These are phyloP conservation scores for Tetradesmus lagerheimii DNA, from an alignment of 139 green algal genomes.

Conservation along the genomic window DNA sequence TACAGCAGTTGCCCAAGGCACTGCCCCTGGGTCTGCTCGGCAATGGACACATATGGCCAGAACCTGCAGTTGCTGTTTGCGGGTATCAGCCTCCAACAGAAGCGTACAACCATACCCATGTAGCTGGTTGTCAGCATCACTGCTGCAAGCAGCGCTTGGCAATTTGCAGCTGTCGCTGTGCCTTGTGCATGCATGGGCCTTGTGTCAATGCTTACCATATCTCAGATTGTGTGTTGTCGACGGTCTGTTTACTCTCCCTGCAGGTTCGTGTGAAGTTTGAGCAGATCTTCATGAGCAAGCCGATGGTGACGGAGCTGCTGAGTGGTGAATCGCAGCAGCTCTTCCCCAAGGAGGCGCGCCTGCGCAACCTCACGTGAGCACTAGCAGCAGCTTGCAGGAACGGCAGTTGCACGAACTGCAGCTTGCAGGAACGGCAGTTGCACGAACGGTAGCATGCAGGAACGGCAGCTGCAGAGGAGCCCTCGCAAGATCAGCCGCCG, in stretches of 20 bases:
- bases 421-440: neutral
- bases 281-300: constrained; percentile 97
- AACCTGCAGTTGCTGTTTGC: neutral
- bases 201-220: too few species aligned
- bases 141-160: neutral
- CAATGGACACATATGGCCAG: too few species aligned
- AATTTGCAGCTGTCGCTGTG: neutral
- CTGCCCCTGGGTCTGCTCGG: too few species aligned
- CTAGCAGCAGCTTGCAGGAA: neutral
- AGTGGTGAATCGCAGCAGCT: constrained; percentile 91
- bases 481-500: too few species aligned
- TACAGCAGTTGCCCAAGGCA: neutral
- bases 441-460: too few species aligned
- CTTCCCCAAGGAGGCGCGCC: constrained; percentile 96
- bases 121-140: neutral
- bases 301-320: constrained; percentile 93
- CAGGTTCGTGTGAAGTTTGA: constrained; percentile 84
- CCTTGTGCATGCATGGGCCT: neutral
- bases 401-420: neutral
- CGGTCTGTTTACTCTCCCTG: too few species aligned
- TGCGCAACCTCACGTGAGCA: constrained; percentile 95
- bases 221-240: too few species aligned
- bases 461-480: neutral
- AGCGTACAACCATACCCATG: neutral
- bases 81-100: neutral